Evolutionary conservation across 1,139 yeast genomes (phyloP).

Genomic region (Taphrina betulina): DNA sequence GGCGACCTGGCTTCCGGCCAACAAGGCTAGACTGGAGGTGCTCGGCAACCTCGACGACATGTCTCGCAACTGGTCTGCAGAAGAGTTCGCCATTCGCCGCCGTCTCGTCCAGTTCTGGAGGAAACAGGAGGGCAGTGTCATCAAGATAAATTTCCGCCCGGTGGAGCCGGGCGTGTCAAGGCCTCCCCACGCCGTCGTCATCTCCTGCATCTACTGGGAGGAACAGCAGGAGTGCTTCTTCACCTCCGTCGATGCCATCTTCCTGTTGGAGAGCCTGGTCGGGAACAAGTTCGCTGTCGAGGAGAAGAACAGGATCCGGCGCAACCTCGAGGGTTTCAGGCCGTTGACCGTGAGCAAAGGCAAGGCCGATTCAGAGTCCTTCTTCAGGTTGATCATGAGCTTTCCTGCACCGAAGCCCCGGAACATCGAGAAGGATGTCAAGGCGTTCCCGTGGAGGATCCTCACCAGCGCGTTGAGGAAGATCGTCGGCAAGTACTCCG

Average conservation of each 20-base stretch:
- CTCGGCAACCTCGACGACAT: conserved; percentile 45
- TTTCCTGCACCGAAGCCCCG: conserved; percentile 68
- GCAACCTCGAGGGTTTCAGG: conserved; percentile 65
- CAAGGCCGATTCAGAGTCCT: conserved; percentile 48
- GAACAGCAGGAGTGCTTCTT: conserved; percentile 55
- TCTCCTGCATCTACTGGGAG: conserved; percentile 65
- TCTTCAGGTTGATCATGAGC: conserved; percentile 62
- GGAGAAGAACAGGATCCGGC: conserved; percentile 68
- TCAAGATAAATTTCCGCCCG: conserved; percentile 44
- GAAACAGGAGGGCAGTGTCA: conserved; percentile 45
- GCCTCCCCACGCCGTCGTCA: conserved; percentile 43
- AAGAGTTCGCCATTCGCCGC: conserved; percentile 43
- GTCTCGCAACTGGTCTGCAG: conserved; percentile 44
- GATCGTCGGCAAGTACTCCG: conserved; percentile 59
- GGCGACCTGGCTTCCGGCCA: conserved; percentile 20
- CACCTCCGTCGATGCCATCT: conserved; percentile 66
- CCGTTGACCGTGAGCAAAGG: conserved; percentile 61
- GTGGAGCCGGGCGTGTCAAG: conserved; percentile 43
- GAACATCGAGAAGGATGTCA: conserved; percentile 70
- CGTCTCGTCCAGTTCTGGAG: conserved; percentile 45
- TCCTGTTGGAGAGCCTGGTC: conserved; percentile 58
- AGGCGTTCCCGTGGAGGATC: conserved; percentile 63
- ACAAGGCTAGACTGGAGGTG: conserved; percentile 39
- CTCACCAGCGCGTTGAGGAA: conserved; percentile 57
- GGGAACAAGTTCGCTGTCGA: conserved; percentile 61